phyloP scores from a whole-genome alignment of 176 grass and related monocot species.

The Lolium multiflorum region DNA sequence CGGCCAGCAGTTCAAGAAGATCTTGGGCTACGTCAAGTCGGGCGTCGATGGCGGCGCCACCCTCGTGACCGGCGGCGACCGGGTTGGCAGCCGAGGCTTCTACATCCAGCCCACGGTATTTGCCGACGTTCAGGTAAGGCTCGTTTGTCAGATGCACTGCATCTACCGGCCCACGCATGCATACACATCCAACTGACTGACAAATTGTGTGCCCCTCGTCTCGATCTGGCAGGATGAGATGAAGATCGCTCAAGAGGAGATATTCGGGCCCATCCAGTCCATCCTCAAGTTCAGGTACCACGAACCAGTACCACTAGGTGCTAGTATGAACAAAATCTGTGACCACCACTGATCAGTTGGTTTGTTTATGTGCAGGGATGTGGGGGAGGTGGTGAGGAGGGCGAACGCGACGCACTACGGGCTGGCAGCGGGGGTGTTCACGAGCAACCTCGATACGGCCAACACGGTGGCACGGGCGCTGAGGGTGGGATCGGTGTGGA shows the following conservation, averaged over 20 bases:
- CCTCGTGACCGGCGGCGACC: conserved; percentile 72
- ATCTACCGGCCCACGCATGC: not conserved
- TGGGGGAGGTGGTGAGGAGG: conserved; percentile 69
- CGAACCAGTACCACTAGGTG: not conserved
- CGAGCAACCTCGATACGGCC: conserved; percentile 70
- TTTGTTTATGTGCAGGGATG: not conserved
- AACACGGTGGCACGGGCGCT: conserved; percentile 78
- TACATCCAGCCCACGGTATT: conserved; percentile 94
- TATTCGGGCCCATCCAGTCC: conserved; percentile 93
- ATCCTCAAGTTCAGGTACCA: conserved; percentile 92
- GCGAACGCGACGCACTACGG: conserved; percentile 66
- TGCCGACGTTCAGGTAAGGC: conserved; percentile 66
- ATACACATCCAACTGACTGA: not conserved
- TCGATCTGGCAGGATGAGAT: conserved; percentile 64
- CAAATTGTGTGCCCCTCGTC: not conserved
- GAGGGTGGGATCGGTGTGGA: conserved; percentile 73
- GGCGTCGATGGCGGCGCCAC: conserved; percentile 76
- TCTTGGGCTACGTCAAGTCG: conserved; percentile 69
- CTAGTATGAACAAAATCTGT: not conserved
- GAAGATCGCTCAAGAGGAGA: conserved; percentile 86
- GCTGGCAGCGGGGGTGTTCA: conserved; percentile 91
- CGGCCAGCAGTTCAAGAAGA: conserved; percentile 79
- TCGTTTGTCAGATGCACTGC: not conserved
- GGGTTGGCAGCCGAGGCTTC: conserved; percentile 68
- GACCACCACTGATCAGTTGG: not conserved